phyloP scores from a whole-genome alignment of 257 asterid species.

The Solanum etuberosum region DNA sequence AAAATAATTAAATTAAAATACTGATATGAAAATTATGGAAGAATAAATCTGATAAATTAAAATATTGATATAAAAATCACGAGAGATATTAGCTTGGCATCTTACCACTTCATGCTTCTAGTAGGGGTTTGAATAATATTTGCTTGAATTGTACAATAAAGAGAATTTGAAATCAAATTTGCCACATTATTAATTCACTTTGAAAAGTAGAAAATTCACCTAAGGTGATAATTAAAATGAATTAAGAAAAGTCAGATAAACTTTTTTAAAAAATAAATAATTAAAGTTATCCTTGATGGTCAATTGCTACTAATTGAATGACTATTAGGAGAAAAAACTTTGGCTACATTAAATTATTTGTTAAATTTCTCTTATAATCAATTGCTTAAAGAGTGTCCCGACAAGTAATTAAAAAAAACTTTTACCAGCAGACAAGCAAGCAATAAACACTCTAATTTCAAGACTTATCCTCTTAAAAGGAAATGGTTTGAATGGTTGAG shows the following conservation, averaged over 20 bases:
- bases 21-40: neutral
- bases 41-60: neutral
- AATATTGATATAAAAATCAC: neutral
- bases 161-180: neutral
- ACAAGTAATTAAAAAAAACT: neutral
- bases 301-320: neutral
- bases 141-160: neutral
- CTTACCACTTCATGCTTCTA: neutral
- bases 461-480: neutral
- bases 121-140: neutral
- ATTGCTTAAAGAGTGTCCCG: neutral
- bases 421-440: neutral
- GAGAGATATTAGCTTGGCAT: neutral
- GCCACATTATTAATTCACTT: neutral
- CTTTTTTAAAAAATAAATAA: no score
- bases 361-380: neutral
- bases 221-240: neutral
- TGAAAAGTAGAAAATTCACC: neutral
- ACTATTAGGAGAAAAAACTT: neutral
- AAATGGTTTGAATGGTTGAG: no score
- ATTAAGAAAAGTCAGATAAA: neutral
- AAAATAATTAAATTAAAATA: neutral
- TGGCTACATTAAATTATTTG: neutral
- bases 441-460: neutral
- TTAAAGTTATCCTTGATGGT: neutral